These are phyloP conservation scores for Tulasnella sp. DNA, from an alignment of 768 basidiomycete genomes.

Conservation along the genomic window DNA sequence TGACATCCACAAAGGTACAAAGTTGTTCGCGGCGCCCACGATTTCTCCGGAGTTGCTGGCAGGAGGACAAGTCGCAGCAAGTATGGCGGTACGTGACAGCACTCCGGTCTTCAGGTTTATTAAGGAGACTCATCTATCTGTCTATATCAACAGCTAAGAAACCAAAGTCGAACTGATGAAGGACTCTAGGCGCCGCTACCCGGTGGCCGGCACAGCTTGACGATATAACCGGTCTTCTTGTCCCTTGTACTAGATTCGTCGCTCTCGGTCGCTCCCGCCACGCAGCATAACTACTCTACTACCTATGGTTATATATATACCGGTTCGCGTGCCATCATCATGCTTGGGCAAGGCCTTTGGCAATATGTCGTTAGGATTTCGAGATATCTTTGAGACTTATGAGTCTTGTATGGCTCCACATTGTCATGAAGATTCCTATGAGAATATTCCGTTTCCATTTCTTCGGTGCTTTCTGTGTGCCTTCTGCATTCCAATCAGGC, in stretches of 20 bases:
- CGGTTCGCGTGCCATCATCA: not conserved
- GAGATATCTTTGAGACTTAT: no score
- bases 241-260: not conserved
- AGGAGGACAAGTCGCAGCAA: conserved; percentile 77
- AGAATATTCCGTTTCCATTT: not conserved
- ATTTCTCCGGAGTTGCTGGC: conserved; percentile 86
- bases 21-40: conserved; percentile 85
- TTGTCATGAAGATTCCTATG: not conserved
- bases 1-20: conserved; percentile 67
- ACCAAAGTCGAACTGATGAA: not conserved
- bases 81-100: conserved; percentile 66
- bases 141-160: not conserved
- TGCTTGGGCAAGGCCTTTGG: not conserved
- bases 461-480: not conserved
- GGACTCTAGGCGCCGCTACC: not conserved
- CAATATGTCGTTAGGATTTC: no score
- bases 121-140: not conserved
- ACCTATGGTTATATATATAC: not conserved
- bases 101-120: not conserved
- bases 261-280: not conserved
- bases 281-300: not conserved
- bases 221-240: not conserved
- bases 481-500: not conserved
- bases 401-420: no score
- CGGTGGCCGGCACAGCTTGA: not conserved